These are phyloP conservation scores for Excoecaria agallocha DNA, from an alignment of 345 rosid genomes.

Conservation along the genomic window DNA sequence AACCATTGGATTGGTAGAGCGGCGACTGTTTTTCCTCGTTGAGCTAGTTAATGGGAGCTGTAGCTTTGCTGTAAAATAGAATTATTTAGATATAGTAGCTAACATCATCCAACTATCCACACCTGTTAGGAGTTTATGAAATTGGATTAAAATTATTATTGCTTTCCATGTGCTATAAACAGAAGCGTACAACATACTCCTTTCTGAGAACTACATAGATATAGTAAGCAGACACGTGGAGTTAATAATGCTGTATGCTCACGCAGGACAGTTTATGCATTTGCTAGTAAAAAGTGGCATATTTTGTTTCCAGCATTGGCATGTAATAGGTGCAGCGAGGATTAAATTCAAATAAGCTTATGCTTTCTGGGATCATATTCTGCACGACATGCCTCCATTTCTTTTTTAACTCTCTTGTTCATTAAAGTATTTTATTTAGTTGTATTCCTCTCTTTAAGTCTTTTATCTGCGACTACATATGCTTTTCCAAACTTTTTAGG, in stretches of 20 bases:
- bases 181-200: neutral
- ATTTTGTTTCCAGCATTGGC: neutral
- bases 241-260: neutral
- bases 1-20: constrained; percentile 14
- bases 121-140: constrained; percentile 21
- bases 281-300: neutral
- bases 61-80: neutral
- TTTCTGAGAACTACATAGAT: constrained; percentile 7
- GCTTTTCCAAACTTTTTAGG: neutral
- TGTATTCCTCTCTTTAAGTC: neutral
- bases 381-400: neutral
- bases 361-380: neutral
- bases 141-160: neutral
- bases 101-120: constrained; percentile 13
- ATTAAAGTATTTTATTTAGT: neutral
- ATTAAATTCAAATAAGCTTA: neutral
- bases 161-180: constrained; percentile 8
- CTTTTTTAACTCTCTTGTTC: neutral
- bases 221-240: constrained; percentile 4
- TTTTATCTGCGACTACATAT: neutral
- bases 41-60: constrained; percentile 11
- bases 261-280: neutral
- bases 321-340: neutral
- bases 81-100: constrained; percentile 2
- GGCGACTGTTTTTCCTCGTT: constrained; percentile 9